Percentiles rank a stretch among this genome's conserved stretches.
phyloP scores from a whole-genome alignment of 192 early-diverging fungal species.

The Backusella psychrophila region DNA sequence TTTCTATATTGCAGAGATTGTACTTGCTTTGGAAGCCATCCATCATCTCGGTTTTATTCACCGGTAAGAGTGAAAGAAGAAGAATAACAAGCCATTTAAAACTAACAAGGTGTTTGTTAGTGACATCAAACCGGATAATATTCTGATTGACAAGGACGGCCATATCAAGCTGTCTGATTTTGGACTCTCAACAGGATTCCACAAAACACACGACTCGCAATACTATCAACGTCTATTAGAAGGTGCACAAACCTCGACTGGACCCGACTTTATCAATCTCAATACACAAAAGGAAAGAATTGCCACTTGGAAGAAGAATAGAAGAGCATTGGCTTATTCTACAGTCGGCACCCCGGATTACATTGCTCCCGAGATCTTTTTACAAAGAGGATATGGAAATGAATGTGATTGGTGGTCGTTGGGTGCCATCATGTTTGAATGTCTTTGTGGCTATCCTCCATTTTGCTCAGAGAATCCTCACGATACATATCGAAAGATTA shows the following conservation, averaged over 20 bases:
- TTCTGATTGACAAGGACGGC: conserved; percentile 96
- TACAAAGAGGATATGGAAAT: conserved; percentile 92
- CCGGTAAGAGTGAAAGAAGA: conserved; percentile 45
- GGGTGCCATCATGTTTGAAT: conserved; percentile 99
- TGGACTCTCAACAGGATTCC: conserved; percentile 99
- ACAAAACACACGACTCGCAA: conserved; percentile 97
- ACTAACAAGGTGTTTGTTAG: conserved; percentile 23
- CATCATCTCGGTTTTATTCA: conserved; percentile 96
- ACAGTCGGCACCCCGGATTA: conserved; percentile 99
- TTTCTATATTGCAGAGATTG: conserved; percentile 98
- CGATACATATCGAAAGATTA: conserved; percentile 98
- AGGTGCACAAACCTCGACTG: conserved; percentile 52
- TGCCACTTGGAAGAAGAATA: conserved; percentile 98
- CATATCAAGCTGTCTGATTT: conserved; percentile 99
- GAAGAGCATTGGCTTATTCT: conserved; percentile 92
- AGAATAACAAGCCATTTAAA: no score
- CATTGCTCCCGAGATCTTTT: conserved; percentile 90
- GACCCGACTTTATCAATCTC: conserved; percentile 80
- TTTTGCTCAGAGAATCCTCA: conserved; percentile 95
- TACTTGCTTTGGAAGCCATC: conserved; percentile 89
- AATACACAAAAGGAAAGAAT: conserved; percentile 89
- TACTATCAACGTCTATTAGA: conserved; percentile 88
- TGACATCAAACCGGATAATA: conserved; percentile 86
- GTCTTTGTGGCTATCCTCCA: conserved; percentile 96
- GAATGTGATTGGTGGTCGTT: conserved; percentile 99